Evolutionary conservation across 805 yeast genomes (phyloP), one percentile per base, ranked within the genome.

Genomic region (Yamadazyma laniorum): DNA sequence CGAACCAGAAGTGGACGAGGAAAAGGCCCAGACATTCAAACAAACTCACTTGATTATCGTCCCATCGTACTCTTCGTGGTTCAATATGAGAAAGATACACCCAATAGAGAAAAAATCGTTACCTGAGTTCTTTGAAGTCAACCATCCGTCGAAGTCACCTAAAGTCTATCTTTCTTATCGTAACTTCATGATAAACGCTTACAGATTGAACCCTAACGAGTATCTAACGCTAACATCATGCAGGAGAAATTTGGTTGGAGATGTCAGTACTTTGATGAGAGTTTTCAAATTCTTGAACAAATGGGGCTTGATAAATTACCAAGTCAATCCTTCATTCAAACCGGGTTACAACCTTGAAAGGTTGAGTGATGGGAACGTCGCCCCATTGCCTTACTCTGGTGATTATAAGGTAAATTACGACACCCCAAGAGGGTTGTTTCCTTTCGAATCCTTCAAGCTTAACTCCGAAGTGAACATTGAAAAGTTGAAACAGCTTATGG

Each of bases 301-400:
- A 58, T 90, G 97, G 97, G 97, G 97, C 0, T 68, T 90, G 35
- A 86, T 90, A 37, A 90, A 90, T 61, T 90, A 90, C 59, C 97
- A 90, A 60, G 95, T 90, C 2, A 85, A 83, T 55, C 86, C 90
- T 1, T 85, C 79, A 45, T 70, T 80, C 37, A 75, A 81, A 45
- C 93, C 95, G 3, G 73, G 74, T 18, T 70, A 78, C 35, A 68
- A 72, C 2, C 71, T 82, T 13, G 85, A 80, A 40, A 67, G 65
- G 41, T 45, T 65, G 27, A 67, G 71, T 8, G 65, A 65, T 44
- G 74, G 72, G 1, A 53, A 56, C 17, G 63, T 55, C 53, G 70
- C 64, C 18, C 70, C 70, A 7, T 84, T 87, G 31, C 90, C 89
- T 16, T 79, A 72, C 50, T 79, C 88, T 2, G 89, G 88, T 7